Evolutionary conservation across 495 filamentous ascomycete species (phyloP).

Genomic region (Neurospora sp.): DNA sequence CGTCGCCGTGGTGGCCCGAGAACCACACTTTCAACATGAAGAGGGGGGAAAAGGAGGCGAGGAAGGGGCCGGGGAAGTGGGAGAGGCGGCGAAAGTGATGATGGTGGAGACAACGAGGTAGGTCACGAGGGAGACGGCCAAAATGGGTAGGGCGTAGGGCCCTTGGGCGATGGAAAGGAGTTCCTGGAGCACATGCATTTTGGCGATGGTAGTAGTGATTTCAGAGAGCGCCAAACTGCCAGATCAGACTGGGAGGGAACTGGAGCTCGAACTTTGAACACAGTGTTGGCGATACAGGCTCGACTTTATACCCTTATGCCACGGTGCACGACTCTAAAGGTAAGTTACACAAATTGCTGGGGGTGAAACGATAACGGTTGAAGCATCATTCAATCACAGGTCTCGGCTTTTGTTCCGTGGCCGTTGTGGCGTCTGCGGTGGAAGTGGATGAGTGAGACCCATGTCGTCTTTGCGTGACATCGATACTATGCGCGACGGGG

Average conservation of each 20-base stretch:
- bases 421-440: neutral
- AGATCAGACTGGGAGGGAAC: neutral
- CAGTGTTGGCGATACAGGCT: neutral
- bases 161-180: neutral
- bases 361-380: neutral
- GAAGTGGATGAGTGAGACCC: neutral
- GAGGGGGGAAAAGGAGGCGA: conserved; percentile 14
- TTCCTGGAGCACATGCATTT: neutral
- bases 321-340: neutral
- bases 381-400: neutral
- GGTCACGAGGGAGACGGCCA: neutral
- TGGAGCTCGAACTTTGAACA: neutral
- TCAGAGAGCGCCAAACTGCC: neutral
- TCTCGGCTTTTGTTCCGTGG: neutral
- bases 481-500: too few species aligned
- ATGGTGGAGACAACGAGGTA: conserved; percentile 4
- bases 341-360: neutral
- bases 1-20: neutral
- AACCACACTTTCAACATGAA: conserved; percentile 7
- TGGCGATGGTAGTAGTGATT: neutral
- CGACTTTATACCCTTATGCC: neutral
- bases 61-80: conserved; percentile 14
- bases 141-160: neutral
- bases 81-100: conserved; percentile 13
- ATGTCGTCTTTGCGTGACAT: too few species aligned